Conservation (phyloP, 257 asterid genomes). For the Lavandula angustifolia region DNA sequence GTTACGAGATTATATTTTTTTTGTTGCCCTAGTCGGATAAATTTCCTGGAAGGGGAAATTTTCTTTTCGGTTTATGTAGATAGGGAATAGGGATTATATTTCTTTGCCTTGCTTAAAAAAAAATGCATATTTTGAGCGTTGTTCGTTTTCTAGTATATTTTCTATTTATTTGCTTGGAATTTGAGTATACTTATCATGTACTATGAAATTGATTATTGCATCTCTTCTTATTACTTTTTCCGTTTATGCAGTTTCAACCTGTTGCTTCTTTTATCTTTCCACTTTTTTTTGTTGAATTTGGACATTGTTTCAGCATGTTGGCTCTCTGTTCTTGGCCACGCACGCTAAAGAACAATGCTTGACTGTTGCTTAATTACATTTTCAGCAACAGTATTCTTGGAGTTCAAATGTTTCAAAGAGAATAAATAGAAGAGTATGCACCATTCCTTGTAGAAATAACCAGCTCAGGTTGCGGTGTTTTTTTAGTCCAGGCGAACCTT, state of each 20-base stretch:
- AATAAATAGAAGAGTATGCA: constrained; percentile 42
- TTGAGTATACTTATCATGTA: neutral
- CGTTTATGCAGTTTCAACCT: constrained; percentile 9
- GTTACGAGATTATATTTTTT: constrained; percentile 21
- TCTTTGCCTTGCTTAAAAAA: neutral
- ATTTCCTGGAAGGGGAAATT: constrained; percentile 18
- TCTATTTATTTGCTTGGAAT: neutral
- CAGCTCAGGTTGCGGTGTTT: constrained; percentile 64
- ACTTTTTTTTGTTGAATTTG: neutral
- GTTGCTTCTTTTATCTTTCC: no score
- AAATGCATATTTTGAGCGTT: neutral
- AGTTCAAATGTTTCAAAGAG: constrained; percentile 52
- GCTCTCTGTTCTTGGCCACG: constrained; percentile 21
- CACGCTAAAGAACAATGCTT: constrained; percentile 3
- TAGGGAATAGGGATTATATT: neutral
- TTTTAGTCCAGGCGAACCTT: constrained; percentile 53
- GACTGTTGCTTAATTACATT: constrained; percentile 32
- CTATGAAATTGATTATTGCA: constrained; percentile 15
- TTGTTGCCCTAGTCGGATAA: constrained; percentile 20
- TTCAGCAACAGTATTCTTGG: constrained; percentile 67
- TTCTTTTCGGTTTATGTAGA: no score
- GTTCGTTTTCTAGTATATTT: neutral
- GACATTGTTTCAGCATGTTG: constrained; percentile 14
- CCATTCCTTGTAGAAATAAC: constrained; percentile 44
- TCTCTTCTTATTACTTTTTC: neutral